Evolutionary conservation across 441 rosid species (phyloP), one percentile per base, ranked within the genome.

Genomic region (Melastoma candidum): DNA sequence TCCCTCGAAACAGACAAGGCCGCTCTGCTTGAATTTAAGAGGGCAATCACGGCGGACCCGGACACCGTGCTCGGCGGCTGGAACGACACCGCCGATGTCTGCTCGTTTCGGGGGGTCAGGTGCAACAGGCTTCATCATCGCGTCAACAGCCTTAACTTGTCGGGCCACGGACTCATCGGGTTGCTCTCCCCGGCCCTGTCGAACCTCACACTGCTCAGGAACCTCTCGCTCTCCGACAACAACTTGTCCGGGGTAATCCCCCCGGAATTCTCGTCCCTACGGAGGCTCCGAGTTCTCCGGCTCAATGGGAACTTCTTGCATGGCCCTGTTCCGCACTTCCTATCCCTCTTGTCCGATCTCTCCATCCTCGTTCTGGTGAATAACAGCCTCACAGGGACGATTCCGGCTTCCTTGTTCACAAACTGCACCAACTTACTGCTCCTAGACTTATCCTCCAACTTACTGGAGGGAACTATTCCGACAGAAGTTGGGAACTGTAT

Each of bases 381-480:
- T 0, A 81, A 81, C 63, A 57, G 48, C 25, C 64, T 81, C 51
- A 54, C 61, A n/a, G 79, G 80, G 44, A 44, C 59, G 11, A 53
- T 79, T 46, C 73, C 77, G 26, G 65, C 72, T 60, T 68, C 75
- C 46, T 53, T 79, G 25, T 77, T 79, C 67, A 58, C 65, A 47
- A 82, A 82, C 70, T 78, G 82, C 55, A 70, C 77, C 52, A 22
- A 44, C 24, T 58, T 81, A 46, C 13, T 4, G n/a, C 64, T 61
- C 58, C 41, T 81, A 50, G 87, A 77, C 50, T 53, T 76, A 11
- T 76, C 82, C 29, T 5, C 12, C 14, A 81, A 81, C 68, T 58
- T 13, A 25, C 57, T 81, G 39, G 24, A 32, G 0, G 84, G 79
- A 26, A 58, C 47, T 22, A 75, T 75, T 50, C 80, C 80, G 1